Evolutionary conservation across 371 early-diverging fungal species (phyloP), one percentile per base, ranked within the genome.

Genomic region (Actinomortierella wolfii): DNA sequence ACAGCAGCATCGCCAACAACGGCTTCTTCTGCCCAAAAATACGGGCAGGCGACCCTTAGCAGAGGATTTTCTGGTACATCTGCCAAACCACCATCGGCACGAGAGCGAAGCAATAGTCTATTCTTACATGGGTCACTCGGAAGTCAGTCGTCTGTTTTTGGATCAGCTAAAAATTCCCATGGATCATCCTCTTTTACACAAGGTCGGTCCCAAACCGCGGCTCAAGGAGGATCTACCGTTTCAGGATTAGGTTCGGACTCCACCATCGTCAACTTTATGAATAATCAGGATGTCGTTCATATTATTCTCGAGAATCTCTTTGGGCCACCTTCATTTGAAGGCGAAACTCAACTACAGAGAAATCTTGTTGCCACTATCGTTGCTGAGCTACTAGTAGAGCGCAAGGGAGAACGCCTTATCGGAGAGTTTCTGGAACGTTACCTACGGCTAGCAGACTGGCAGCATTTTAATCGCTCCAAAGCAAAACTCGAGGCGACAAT

Each of bases 351-450:
- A 0, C 50, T 74, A n/a, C 63, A 67, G 42, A 42, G 59, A 7
- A 25, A 40, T 21, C 21, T 55, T 0, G n/a, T 74, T 7, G 54
- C 51, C 50, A 56, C 42, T 25, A 74, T 79, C 11, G 64, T 78
- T 60, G 68, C 64, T 1, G 52, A 52, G 3, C 62, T 79, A 2
- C 54, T 79, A 23, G 54, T 61, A 20, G 78, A 77, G 18, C 68
- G 64, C 51, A 76, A 76, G 42, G 80, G 78, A 28, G 80, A 79
- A 48, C 50, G 68, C 18, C 52, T 78, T 47, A 68, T 79, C 63
- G 52, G 64, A 14, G 78, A 78, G 29, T 66, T 73, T 24, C 55
- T 79, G 47, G 78, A 79, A 20, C 62, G 76, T 42, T 77, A 76
- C 60, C 64, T 76, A 13, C 50, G 50, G 15, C 74, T 71, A 25